These are phyloP conservation scores for Rhododendron molle DNA, from an alignment of 148 eudicot genomes.

Conservation along the genomic window DNA sequence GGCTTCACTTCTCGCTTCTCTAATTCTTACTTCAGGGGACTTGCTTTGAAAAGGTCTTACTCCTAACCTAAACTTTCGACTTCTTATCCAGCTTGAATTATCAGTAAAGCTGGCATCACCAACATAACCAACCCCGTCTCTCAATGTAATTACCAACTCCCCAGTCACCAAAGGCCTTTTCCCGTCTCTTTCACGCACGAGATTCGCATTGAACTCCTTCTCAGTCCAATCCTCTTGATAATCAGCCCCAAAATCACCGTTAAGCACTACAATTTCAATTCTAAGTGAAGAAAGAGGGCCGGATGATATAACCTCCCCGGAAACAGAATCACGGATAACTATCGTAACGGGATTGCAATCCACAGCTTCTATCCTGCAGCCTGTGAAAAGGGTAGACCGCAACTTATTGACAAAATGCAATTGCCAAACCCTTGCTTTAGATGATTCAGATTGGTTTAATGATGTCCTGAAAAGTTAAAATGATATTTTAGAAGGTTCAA, in stretches of 20 bases:
- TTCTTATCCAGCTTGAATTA: conserved; percentile 54
- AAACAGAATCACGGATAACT: conserved; percentile 41
- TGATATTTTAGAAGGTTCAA: not conserved
- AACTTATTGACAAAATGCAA: conserved; percentile 44
- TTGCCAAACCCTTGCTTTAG: conserved; percentile 37
- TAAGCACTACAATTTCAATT: conserved; percentile 47
- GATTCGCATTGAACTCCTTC: conserved; percentile 34
- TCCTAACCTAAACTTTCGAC: conserved; percentile 55
- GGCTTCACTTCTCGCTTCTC: conserved; percentile 70
- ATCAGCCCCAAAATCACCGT: conserved; percentile 54
- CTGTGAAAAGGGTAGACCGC: conserved; percentile 54
- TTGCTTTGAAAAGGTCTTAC: conserved; percentile 33
- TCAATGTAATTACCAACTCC: conserved; percentile 26
- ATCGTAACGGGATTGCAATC: conserved; percentile 36
- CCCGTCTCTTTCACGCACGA: conserved; percentile 63
- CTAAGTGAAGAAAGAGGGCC: conserved; percentile 49
- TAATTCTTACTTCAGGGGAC: conserved; percentile 34
- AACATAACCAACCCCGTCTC: conserved; percentile 55
- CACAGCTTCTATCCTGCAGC: conserved; percentile 42
- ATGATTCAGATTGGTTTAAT: conserved; percentile 29
- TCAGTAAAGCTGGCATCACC: conserved; percentile 54
- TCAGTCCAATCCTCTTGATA: conserved; percentile 57
- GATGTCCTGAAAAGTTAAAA: conserved; percentile 25
- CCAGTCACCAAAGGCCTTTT: conserved; percentile 75
- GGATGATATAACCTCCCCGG: conserved; percentile 32